These are phyloP conservation scores for Fusarium humuli DNA, from an alignment of 2,329 filamentous ascomycete genomes.

Conservation along the genomic window DNA sequence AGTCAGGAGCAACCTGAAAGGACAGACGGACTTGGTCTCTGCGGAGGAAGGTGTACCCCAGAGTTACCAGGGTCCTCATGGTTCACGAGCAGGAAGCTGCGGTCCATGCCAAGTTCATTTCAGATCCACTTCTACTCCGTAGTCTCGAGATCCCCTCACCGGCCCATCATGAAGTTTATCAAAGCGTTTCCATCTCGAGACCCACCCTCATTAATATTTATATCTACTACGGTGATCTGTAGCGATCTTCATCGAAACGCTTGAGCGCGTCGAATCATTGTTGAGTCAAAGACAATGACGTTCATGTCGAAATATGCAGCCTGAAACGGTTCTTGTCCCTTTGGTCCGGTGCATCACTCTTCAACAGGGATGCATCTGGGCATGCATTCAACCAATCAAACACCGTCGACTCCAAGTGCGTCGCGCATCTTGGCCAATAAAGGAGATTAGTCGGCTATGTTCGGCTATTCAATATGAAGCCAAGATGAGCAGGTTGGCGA, in stretches of 20 bases:
- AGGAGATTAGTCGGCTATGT: conserved; percentile 45
- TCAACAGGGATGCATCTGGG: conserved; percentile 36
- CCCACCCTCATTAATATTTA: conserved; percentile 18
- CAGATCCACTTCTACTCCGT: conserved; percentile 23
- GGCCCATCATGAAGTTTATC: conserved; percentile 33
- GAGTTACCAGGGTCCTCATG: conserved; percentile 31
- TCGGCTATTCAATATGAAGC: conserved; percentile 33
- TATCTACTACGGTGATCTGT: background rate
- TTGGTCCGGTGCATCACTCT: conserved; percentile 39
- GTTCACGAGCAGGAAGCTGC: conserved; percentile 33
- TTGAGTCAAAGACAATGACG: conserved; percentile 4
- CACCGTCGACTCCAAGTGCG: background rate
- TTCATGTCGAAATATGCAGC: conserved; percentile 2
- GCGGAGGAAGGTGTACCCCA: conserved; percentile 37
- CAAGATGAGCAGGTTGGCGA: conserved; percentile 26
- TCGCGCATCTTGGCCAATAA: conserved; percentile 26
- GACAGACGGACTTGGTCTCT: background rate
- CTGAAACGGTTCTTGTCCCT: conserved; percentile 28
- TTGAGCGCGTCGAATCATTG: conserved; percentile 16
- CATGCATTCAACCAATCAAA: conserved; percentile 37
- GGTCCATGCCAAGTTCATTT: conserved; percentile 30
- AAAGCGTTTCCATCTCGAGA: conserved; percentile 20
- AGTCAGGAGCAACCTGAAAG: background rate
- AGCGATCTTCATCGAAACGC: background rate
- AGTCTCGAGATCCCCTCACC: conserved; percentile 19